Evolutionary conservation across 2,329 filamentous ascomycete genomes (phyloP).

Genomic region (Metarhizium album): DNA sequence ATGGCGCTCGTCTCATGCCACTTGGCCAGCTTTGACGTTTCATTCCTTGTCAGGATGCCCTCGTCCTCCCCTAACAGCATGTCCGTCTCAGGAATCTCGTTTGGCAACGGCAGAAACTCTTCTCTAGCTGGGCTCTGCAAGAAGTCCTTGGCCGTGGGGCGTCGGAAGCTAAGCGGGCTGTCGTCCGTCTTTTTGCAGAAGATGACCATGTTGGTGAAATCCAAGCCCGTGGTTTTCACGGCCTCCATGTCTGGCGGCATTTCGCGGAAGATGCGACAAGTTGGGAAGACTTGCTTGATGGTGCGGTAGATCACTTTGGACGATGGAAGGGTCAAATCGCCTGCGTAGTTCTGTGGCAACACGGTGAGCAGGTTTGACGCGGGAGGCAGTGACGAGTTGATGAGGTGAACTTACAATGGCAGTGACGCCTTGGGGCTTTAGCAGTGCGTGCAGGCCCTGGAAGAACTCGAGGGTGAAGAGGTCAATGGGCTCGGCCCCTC

Average conservation of each 20-base stretch:
- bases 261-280: conserved; percentile 86
- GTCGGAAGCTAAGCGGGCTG: conserved; percentile 51
- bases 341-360: conserved; percentile 72
- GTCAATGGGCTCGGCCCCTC: conserved; percentile 78
- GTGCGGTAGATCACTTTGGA: conserved; percentile 73
- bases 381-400: neutral
- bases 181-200: conserved; percentile 65
- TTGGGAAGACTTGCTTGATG: conserved; percentile 72
- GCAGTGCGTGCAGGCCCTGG: conserved; percentile 53
- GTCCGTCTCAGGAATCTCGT: conserved; percentile 51
- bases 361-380: neutral
- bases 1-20: conserved; percentile 68
- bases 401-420: conserved; percentile 57
- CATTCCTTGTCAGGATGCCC: conserved; percentile 48
- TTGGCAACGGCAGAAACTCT: conserved; percentile 59
- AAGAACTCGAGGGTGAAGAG: conserved; percentile 87
- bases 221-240: conserved; percentile 38
- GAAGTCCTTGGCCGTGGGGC: conserved; percentile 53
- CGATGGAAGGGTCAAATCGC: conserved; percentile 68
- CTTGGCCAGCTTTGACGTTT: conserved; percentile 54
- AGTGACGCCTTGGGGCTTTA: conserved; percentile 71
- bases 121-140: conserved; percentile 60
- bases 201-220: conserved; percentile 94
- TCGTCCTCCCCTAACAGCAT: conserved; percentile 35
- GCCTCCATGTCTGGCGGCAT: conserved; percentile 39